Percentiles rank a stretch among this genome's conserved stretches.
Conservation (phyloP, 345 rosid genomes). For the Reutealis trisperma region DNA sequence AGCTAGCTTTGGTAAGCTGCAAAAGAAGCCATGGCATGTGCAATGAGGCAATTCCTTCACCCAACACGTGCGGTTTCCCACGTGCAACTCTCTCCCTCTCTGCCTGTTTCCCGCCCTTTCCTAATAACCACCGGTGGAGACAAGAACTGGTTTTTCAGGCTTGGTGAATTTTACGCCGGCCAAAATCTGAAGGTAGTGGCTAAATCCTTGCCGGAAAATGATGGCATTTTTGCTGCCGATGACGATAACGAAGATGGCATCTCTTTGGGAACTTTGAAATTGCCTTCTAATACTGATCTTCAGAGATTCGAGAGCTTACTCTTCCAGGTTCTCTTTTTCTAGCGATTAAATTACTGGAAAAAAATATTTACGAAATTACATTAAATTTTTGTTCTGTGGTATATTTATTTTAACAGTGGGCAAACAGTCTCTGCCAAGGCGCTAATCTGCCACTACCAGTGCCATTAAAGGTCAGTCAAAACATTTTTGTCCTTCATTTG, state of each 20-base stretch:
- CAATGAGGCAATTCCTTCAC: conserved; percentile 19
- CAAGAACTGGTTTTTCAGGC: neutral
- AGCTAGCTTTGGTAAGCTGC: neutral
- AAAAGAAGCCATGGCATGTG: conserved; percentile 28
- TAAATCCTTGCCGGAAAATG: conserved; percentile 38
- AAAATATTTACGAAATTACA: neutral
- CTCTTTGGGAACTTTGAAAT: conserved; percentile 78
- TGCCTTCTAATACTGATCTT: conserved; percentile 65
- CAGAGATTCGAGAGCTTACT: conserved; percentile 63
- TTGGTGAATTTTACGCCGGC: conserved; percentile 5
- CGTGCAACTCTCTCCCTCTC: conserved; percentile 1
- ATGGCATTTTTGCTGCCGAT: conserved; percentile 36
- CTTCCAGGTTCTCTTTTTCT: conserved; percentile 52
- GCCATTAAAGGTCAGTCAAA: conserved; percentile 71
- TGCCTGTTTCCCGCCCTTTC: conserved; percentile 1
- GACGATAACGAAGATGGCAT: conserved; percentile 60
- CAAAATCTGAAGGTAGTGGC: conserved; percentile 16
- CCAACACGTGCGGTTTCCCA: conserved; percentile 19
- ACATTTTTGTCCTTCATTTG: neutral
- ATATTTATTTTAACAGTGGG: conserved; percentile 70
- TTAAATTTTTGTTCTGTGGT: neutral
- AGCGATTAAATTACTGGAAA: neutral
- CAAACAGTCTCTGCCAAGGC: conserved; percentile 89
- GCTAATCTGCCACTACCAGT: conserved; percentile 82
- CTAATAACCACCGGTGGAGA: neutral